Conservation (phyloP, 192 early-diverging fungal species). For the Chytriomyces sp. region DNA sequence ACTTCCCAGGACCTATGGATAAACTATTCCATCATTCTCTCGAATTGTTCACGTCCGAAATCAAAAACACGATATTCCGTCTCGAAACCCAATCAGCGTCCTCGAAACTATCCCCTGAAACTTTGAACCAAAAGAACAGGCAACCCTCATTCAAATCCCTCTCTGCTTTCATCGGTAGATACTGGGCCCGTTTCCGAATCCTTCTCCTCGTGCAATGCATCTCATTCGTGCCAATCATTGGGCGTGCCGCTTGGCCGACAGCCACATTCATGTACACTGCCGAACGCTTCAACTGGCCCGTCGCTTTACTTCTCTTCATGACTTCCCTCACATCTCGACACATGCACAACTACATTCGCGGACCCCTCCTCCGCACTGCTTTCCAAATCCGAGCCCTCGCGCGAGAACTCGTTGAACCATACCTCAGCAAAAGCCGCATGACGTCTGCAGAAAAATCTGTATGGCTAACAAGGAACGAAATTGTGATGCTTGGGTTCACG, state of each 20-base stretch:
- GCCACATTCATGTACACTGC: constrained; percentile 46
- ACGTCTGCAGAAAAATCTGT: constrained; percentile 23
- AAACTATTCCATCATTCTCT: constrained; percentile 41
- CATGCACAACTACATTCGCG: constrained; percentile 43
- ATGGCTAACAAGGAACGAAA: constrained; percentile 43
- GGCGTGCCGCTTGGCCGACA: constrained; percentile 39
- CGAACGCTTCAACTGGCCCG: constrained; percentile 32
- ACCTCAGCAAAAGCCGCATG: constrained; percentile 44
- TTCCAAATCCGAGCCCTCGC: constrained; percentile 41
- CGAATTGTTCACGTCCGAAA: not conserved
- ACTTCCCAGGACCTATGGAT: constrained; percentile 45
- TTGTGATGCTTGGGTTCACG: constrained; percentile 45
- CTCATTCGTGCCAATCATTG: constrained; percentile 35
- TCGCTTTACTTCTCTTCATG: constrained; percentile 27
- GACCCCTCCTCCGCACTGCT: constrained; percentile 34
- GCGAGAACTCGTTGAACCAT: constrained; percentile 52
- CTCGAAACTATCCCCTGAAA: not conserved
- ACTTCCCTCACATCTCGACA: constrained; percentile 34
- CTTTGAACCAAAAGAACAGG: constrained; percentile 1
- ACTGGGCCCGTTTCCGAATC: constrained; percentile 31
- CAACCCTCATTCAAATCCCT: constrained; percentile 9
- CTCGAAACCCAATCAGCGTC: not conserved
- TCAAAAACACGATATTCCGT: constrained; percentile 7
- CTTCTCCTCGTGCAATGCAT: constrained; percentile 29
- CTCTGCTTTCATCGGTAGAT: constrained; percentile 39